These are phyloP conservation scores for Yarrowia sp. DNA, from an alignment of 805 yeast genomes.

Conservation along the genomic window DNA sequence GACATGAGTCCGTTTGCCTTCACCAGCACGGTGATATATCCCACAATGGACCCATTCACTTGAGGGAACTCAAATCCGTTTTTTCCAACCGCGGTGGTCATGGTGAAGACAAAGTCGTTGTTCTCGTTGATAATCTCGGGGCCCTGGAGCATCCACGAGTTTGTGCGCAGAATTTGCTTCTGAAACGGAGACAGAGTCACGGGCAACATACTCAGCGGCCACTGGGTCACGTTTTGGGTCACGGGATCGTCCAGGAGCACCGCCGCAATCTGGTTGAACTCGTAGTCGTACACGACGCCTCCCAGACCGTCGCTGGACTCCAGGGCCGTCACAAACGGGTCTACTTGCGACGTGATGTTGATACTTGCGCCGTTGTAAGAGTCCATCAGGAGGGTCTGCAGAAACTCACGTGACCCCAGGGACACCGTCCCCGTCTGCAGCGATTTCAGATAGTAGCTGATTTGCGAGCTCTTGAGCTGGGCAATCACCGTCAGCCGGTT, in stretches of 20 bases:
- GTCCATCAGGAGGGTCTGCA: constrained; percentile 64
- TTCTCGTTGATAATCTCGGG: constrained; percentile 22
- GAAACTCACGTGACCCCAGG: constrained; percentile 63
- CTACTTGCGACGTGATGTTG: constrained; percentile 18
- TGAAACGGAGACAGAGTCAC: constrained; percentile 12
- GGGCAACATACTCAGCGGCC: constrained; percentile 20
- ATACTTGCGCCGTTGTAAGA: constrained; percentile 47
- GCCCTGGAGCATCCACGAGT: constrained; percentile 30
- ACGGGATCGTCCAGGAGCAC: constrained; percentile 25
- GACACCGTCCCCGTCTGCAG: constrained; percentile 72
- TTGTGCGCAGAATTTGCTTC: neutral
- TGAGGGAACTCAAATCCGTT: constrained; percentile 32
- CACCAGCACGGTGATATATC: constrained; percentile 18
- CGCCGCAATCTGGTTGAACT: constrained; percentile 30
- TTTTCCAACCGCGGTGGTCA: constrained; percentile 30
- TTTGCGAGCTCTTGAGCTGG: constrained; percentile 78
- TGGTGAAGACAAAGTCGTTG: constrained; percentile 28
- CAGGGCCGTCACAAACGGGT: constrained; percentile 42
- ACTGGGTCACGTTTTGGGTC: constrained; percentile 9
- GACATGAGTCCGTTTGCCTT: constrained; percentile 12
- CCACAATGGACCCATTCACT: constrained; percentile 26
- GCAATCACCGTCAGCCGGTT: constrained; percentile 79
- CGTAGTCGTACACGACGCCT: constrained; percentile 42
- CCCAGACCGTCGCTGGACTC: constrained; percentile 44
- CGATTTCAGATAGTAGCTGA: constrained; percentile 67